Evolutionary conservation across 2,329 filamentous ascomycete genomes (phyloP).

Genomic region (Phialocephala sp.): DNA sequence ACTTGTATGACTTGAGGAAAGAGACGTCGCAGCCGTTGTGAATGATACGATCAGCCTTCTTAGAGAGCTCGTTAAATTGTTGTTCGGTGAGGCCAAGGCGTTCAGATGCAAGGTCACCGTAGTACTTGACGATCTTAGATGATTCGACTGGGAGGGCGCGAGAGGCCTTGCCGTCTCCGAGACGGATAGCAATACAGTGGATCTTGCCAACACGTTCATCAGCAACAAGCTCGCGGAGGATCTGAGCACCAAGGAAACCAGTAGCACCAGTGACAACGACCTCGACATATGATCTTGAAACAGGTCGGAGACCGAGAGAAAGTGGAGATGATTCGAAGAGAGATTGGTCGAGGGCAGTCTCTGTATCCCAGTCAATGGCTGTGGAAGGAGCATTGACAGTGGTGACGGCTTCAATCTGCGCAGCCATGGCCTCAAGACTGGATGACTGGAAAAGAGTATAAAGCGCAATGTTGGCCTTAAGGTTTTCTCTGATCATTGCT

Average conservation of each 20-base stretch:
- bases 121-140: constrained; percentile 40
- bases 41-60: constrained; percentile 53
- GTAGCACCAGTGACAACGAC: constrained; percentile 48
- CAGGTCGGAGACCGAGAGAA: constrained; percentile 9
- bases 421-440: constrained; percentile 26
- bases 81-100: constrained; percentile 47
- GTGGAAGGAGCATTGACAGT: constrained; percentile 30
- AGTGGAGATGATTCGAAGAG: constrained; percentile 31
- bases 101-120: constrained; percentile 46
- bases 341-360: constrained; percentile 42
- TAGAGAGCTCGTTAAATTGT: constrained; percentile 41
- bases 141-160: constrained; percentile 15
- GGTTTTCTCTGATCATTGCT: constrained; percentile 28
- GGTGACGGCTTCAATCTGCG: constrained; percentile 18
- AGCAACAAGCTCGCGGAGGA: constrained; percentile 47
- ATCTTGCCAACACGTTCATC: constrained; percentile 44
- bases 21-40: constrained; percentile 55
- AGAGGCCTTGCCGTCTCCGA: constrained; percentile 10
- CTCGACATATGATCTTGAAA: constrained; percentile 11
- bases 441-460: constrained; percentile 29
- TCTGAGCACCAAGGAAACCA: constrained; percentile 48
- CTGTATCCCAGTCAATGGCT: constrained; percentile 26
- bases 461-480: constrained; percentile 32
- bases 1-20: constrained; percentile 47
- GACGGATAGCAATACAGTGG: constrained; percentile 52